These are phyloP conservation scores for Sporothrix mexicana DNA, from an alignment of 2,329 filamentous ascomycete species.

Conservation along the genomic window DNA sequence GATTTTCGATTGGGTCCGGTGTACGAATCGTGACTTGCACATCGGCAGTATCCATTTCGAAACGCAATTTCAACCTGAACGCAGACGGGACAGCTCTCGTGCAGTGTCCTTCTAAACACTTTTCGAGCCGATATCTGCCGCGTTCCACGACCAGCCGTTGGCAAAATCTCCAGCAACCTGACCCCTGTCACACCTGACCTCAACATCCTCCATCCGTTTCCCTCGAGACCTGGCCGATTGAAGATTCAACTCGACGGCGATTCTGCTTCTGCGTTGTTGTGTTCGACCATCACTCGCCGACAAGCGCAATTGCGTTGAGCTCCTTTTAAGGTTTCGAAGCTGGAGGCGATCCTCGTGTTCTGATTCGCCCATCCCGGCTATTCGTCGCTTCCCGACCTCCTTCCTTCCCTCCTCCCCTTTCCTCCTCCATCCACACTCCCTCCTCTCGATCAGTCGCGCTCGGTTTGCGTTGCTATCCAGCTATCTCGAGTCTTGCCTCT, in stretches of 20 bases:
- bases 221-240: constrained; percentile 9
- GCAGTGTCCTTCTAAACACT: neutral
- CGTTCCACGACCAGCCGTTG: constrained; percentile 23
- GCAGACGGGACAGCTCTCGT: neutral
- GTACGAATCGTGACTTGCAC: neutral
- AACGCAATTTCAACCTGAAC: neutral
- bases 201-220: neutral
- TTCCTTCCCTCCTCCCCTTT: neutral
- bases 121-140: constrained; percentile 24
- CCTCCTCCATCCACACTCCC: neutral
- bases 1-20: neutral
- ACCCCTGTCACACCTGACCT: constrained; percentile 10
- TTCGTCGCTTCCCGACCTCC: neutral
- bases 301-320: neutral
- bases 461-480: too few relatives aligned
- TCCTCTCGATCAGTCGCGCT: too few relatives aligned
- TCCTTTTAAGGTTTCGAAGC: neutral
- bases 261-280: neutral
- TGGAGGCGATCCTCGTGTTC: neutral
- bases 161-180: neutral
- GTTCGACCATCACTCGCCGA: neutral
- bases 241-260: neutral
- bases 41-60: neutral
- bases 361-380: neutral
- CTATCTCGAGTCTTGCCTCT: neutral